These are phyloP conservation scores for Neopestalotiopsis clavispora DNA, from an alignment of 2,329 filamentous ascomycete species.

Conservation along the genomic window DNA sequence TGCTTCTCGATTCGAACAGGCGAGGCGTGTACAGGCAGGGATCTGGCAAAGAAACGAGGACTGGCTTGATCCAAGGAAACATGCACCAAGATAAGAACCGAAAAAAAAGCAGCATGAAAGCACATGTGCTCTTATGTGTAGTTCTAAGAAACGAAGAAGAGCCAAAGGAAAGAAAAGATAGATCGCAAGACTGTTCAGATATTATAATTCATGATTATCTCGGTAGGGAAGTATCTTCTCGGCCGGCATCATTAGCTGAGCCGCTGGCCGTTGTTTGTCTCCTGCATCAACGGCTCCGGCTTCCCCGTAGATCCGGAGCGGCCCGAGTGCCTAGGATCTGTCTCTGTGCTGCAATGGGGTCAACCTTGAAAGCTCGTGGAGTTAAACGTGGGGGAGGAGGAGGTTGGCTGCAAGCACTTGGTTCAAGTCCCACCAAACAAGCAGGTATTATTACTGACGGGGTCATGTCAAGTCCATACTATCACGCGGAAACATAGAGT, in stretches of 20 bases:
- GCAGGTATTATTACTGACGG: neutral
- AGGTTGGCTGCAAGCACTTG: neutral
- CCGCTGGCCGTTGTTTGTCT: neutral
- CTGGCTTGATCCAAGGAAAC: too few species aligned
- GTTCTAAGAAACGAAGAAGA: too few species aligned
- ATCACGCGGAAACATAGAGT: neutral
- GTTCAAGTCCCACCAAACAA: neutral
- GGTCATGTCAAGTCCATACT: neutral
- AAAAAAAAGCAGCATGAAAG: too few species aligned
- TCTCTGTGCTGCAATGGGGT: conserved; percentile 8
- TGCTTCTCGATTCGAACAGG: too few species aligned
- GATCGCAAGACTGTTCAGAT: too few species aligned
- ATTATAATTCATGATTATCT: too few species aligned
- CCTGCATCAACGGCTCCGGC: neutral
- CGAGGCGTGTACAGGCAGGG: too few species aligned
- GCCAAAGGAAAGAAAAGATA: too few species aligned
- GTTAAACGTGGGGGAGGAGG: neutral
- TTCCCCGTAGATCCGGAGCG: conserved; percentile 4
- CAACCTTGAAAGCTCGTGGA: neutral
- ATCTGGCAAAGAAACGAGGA: too few species aligned
- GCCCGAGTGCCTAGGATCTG: conserved; percentile 1
- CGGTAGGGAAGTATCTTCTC: neutral
- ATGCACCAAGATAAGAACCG: too few species aligned
- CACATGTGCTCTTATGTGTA: too few species aligned
- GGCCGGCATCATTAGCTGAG: neutral